These are phyloP conservation scores for Starmerella tilneyi DNA, from an alignment of 805 yeast species.

Conservation along the genomic window DNA sequence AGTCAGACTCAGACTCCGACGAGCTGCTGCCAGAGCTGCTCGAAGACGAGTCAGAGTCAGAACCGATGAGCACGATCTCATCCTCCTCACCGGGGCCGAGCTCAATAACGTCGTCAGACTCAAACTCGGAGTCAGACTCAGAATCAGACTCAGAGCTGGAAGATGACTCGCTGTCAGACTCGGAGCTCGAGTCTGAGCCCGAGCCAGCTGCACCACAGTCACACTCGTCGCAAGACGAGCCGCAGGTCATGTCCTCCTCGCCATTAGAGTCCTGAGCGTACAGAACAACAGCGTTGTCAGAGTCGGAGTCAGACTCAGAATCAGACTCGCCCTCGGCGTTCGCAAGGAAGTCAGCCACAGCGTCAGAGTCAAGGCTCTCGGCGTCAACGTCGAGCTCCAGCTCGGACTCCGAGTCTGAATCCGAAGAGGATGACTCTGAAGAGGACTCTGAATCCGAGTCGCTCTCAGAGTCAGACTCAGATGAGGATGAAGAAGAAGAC, in stretches of 20 bases:
- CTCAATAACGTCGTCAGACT: constrained; percentile 15
- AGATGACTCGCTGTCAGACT: constrained; percentile 14
- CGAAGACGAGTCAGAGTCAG: constrained; percentile 11
- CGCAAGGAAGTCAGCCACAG: constrained; percentile 22
- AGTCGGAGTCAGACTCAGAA: constrained; percentile 15
- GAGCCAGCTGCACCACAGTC: constrained; percentile 13
- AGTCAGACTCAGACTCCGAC: constrained; percentile 8
- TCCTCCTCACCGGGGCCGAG: constrained; percentile 22
- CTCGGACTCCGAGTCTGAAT: constrained; percentile 7
- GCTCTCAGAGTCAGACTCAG: not conserved
- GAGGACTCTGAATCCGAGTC: constrained; percentile 10
- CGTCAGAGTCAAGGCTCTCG: constrained; percentile 25
- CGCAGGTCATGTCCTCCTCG: constrained; percentile 13
- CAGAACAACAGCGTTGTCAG: constrained; percentile 8
- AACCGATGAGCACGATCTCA: constrained; percentile 14
- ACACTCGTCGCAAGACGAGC: constrained; percentile 11
- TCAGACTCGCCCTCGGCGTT: constrained; percentile 18
- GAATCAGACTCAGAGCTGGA: constrained; percentile 21
- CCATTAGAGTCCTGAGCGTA: constrained; percentile 19
- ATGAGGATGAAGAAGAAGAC: constrained; percentile 1
- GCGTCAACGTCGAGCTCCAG: constrained; percentile 20
- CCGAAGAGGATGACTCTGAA: constrained; percentile 4
- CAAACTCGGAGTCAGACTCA: constrained; percentile 18
- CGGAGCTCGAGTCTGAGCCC: constrained; percentile 10
- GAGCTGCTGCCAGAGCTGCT: constrained; percentile 8